These are phyloP conservation scores for Trametes pubescens DNA, from an alignment of 1,284 basidiomycete species.

Conservation along the genomic window DNA sequence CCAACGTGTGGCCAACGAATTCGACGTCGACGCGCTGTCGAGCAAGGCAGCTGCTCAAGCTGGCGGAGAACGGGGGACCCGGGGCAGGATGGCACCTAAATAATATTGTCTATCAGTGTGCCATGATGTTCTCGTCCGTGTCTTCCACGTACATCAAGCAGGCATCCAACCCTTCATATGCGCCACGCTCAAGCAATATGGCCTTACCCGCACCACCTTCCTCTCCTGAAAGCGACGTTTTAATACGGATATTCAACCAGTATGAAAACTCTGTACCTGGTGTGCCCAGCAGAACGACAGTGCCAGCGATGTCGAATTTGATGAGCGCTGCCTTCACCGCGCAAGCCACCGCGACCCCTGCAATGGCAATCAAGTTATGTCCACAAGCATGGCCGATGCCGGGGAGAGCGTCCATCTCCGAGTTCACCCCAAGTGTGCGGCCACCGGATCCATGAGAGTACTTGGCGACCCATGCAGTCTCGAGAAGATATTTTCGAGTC, in stretches of 20 bases:
- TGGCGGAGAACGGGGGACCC: constrained; percentile 58
- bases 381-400: constrained; percentile 83
- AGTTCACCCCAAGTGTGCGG: constrained; percentile 75
- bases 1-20: constrained; percentile 70
- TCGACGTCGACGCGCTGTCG: constrained; percentile 67
- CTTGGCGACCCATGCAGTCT: constrained; percentile 82
- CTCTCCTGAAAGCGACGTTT: constrained; percentile 58
- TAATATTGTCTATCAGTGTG: not conserved
- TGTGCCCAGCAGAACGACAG: constrained; percentile 83
- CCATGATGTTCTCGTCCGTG: too few relatives aligned
- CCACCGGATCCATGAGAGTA: constrained; percentile 68
- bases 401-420: constrained; percentile 74
- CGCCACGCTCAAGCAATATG: constrained; percentile 76
- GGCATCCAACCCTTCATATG: constrained; percentile 78
- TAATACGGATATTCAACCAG: not conserved
- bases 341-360: constrained; percentile 80
- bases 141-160: constrained; percentile 69
- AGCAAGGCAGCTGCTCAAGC: constrained; percentile 62
- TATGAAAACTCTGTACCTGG: constrained; percentile 59
- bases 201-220: constrained; percentile 87
- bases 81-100: constrained; percentile 73
- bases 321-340: constrained; percentile 67
- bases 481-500: constrained; percentile 67
- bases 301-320: constrained; percentile 72
- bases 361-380: constrained; percentile 87